Base-by-base conservation (phyloP, 2,329 filamentous ascomycete genomes). In the Verticillium tricorpus region DNA sequence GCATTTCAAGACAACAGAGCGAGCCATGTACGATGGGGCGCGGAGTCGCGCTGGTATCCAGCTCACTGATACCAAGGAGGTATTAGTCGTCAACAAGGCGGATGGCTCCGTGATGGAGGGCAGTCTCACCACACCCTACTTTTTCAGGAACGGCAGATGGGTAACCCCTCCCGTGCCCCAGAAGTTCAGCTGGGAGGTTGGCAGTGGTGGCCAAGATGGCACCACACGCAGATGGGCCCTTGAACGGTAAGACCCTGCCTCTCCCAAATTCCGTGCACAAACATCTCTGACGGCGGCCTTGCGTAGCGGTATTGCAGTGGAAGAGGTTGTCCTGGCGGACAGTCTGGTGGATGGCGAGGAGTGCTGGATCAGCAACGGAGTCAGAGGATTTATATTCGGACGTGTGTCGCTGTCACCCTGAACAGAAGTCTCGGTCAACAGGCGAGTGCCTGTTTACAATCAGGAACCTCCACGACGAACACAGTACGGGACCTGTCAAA, bases 311-410 rank as follows among this genome's bases (percentile, higher is more conserved):
- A 76, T 95, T 55, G 93, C 85, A 60, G 79, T 82, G 34, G 90
- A 96, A 70, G 83, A 87, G 65, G 74, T 78, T 3, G 79, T 97
- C 17, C 73, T 73, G n/a, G 79, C 78, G 2, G 76, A 81, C 14
- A 87, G 87, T 7, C 73, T 97, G 14, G 71, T 80, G 3, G 81
- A 91, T 65, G 91, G 89, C 1, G 93, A 97, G 73, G 82, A 88
- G 60, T 90, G 93, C 64, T 96, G 92, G 90, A 77, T 97, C 60
- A 97, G 93, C 73, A 97, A 94, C 73, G 93, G 91, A 0, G 89
- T 94, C 1, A 84, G 90, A 66, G 94, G 94, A 0, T 97, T 96
- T 67, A 79, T 88, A 14, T 78, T 73, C 62, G 85, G 83, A 0
- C 77, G 67, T 50, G 66, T 84, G 37, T 67, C 28, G 64, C 19